These are phyloP conservation scores for Citrus glauca DNA, from an alignment of 345 rosid genomes.

Conservation along the genomic window DNA sequence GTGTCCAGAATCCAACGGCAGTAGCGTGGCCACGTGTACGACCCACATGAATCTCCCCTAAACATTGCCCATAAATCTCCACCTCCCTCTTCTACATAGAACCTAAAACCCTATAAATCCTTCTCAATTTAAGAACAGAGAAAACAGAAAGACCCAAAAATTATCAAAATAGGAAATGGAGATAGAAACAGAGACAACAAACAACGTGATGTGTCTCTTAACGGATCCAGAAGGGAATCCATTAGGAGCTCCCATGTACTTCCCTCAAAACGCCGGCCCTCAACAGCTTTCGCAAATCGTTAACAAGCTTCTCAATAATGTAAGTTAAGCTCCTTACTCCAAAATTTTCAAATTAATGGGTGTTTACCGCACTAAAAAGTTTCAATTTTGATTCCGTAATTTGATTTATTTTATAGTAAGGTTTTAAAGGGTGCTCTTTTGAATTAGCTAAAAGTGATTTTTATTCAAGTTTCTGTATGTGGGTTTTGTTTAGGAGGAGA, in stretches of 20 bases:
- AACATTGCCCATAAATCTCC: too few relatives aligned
- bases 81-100: too few relatives aligned
- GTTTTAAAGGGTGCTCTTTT: background rate
- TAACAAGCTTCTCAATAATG: conserved; percentile 55
- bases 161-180: conserved; percentile 20
- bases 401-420: background rate
- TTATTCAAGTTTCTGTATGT: conserved; percentile 10
- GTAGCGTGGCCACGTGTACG: background rate
- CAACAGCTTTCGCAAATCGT: conserved; percentile 82
- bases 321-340: background rate
- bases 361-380: background rate
- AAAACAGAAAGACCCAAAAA: background rate
- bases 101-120: background rate
- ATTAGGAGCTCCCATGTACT: conserved; percentile 68
- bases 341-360: background rate
- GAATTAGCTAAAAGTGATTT: background rate
- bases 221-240: conserved; percentile 75
- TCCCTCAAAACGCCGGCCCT: conserved; percentile 82
- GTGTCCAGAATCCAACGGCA: background rate
- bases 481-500: conserved; percentile 61
- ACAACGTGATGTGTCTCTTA: conserved; percentile 77
- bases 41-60: background rate
- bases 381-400: background rate
- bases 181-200: conserved; percentile 33
- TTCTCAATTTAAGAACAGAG: background rate